Base-by-base conservation (phyloP, 129 eudicot genomes). In the Gnaphalium uliginosum region DNA sequence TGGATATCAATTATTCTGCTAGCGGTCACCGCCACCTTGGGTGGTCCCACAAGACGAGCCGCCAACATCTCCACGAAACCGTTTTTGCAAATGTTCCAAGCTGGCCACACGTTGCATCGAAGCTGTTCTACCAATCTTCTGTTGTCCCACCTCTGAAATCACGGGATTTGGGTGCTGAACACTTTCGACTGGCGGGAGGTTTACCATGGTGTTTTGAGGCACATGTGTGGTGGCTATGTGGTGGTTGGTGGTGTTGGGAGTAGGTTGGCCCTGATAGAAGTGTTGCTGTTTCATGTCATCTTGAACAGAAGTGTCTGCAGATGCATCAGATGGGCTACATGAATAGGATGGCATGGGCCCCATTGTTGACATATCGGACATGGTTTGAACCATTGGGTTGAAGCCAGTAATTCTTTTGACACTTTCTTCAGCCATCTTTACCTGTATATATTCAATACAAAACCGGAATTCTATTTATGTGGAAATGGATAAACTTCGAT, bases 361-460 rank as follows among this genome's bases (percentile, higher is more conserved):
- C 66, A 86, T 77, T 70, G 96, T 66, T 17, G 98, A 89, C 58
- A 94, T 85, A 60, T 90, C 98, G 3, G 98, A 90, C 96, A 94
- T 86, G 3, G 93, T 83, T 66, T 87, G 96, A 80, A 94, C 85
- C 74, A 89, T 73, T 4, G 99, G 97, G 66, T 87, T 94, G 66
- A 91, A 82, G 22, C 97, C 97, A 0, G 97, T 94, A 10, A 87
- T 88, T 83, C 99, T 85, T 78, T 94, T 94, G n/a, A 94, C 99
- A 33, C 94, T 86, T 75, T 94, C 99, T 80, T 94, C 99, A 6
- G 99, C 99, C 97, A 94, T 91, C 75, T 94, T 94, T 43, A 94
- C 98, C 98, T 94, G 81, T 29, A 29, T 13, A 41, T 22, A 54
- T 51, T 21, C 50, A 51, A 26, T 29, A 29, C 13, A 41, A 21